phyloP scores from a whole-genome alignment of 2,329 filamentous ascomycete genomes.

The Colletotrichum sublineola region DNA sequence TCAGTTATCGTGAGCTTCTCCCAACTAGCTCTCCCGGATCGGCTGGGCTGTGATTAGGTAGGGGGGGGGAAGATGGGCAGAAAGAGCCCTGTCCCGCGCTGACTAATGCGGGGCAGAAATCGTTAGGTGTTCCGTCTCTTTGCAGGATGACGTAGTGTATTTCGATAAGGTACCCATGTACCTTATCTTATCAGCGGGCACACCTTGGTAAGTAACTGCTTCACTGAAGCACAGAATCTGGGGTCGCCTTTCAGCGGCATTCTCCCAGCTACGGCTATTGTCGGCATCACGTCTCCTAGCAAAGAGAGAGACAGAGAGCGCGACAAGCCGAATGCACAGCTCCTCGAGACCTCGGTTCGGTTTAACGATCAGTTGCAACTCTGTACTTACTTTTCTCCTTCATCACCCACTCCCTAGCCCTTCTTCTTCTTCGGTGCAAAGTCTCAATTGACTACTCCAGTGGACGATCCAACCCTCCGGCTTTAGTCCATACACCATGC shows the following conservation, averaged over 20 bases:
- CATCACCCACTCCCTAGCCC: neutral
- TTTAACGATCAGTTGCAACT: neutral
- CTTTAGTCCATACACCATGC: constrained; percentile 57
- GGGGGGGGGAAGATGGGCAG: constrained; percentile 26
- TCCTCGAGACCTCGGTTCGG: constrained; percentile 40
- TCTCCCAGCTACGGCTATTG: constrained; percentile 34
- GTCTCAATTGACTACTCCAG: constrained; percentile 10
- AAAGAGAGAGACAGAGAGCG: neutral
- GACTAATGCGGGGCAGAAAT: constrained; percentile 40
- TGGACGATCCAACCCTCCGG: neutral
- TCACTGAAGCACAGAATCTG: constrained; percentile 1
- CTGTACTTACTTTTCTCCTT: constrained; percentile 8
- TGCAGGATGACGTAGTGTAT: constrained; percentile 30
- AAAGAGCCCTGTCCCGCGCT: constrained; percentile 5
- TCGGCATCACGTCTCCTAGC: constrained; percentile 23
- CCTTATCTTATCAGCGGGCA: constrained; percentile 30
- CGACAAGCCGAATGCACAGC: constrained; percentile 28
- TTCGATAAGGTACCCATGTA: neutral
- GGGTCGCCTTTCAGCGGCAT: constrained; percentile 39
- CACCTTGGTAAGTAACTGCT: no score
- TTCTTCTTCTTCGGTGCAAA: neutral
- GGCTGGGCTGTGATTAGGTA: constrained; percentile 12
- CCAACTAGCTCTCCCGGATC: constrained; percentile 20
- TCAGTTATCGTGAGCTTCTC: constrained; percentile 29
- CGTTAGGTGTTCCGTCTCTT: neutral